phyloP scores from a whole-genome alignment of 2,329 filamentous ascomycete genomes.

The Aspergillus arachidicola region DNA sequence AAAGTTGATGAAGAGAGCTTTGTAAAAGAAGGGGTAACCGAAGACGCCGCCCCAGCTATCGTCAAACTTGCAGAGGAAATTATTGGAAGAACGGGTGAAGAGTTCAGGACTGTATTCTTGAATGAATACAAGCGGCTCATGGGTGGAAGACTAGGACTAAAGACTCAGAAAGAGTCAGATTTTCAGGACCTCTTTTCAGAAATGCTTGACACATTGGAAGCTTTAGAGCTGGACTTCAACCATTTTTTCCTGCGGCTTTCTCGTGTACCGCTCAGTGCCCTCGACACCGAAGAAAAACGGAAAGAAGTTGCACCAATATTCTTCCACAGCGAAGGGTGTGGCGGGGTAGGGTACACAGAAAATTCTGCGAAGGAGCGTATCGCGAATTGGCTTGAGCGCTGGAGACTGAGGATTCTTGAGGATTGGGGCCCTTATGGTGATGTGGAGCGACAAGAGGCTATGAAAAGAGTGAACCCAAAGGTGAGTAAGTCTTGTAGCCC shows the following conservation, averaged over 20 bases:
- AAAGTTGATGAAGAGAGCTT: constrained; percentile 73
- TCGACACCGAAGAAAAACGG: constrained; percentile 67
- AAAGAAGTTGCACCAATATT: constrained; percentile 70
- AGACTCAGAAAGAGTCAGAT: constrained; percentile 68
- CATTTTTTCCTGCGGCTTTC: constrained; percentile 87
- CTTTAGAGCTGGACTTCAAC: constrained; percentile 86
- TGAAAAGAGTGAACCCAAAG: constrained; percentile 89
- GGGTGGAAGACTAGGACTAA: constrained; percentile 76
- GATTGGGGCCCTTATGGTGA: constrained; percentile 73
- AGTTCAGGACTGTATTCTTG: constrained; percentile 85
- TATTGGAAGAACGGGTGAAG: constrained; percentile 78
- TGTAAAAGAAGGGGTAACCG: constrained; percentile 68
- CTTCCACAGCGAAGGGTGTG: constrained; percentile 75
- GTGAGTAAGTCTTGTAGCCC: constrained; percentile 33
- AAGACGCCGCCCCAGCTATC: constrained; percentile 70
- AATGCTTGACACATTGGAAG: constrained; percentile 77
- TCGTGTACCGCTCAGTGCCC: constrained; percentile 60
- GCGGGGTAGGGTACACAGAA: constrained; percentile 61
- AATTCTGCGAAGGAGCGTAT: constrained; percentile 68
- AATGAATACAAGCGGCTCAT: constrained; percentile 88
- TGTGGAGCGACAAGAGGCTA: constrained; percentile 65
- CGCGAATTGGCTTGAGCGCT: constrained; percentile 78
- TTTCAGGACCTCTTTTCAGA: constrained; percentile 83
- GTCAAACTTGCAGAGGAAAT: constrained; percentile 79
- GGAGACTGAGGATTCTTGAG: constrained; percentile 70